Evolutionary conservation across 331 rosid genomes (phyloP).

Genomic region (Rhamnella rubrinervis): DNA sequence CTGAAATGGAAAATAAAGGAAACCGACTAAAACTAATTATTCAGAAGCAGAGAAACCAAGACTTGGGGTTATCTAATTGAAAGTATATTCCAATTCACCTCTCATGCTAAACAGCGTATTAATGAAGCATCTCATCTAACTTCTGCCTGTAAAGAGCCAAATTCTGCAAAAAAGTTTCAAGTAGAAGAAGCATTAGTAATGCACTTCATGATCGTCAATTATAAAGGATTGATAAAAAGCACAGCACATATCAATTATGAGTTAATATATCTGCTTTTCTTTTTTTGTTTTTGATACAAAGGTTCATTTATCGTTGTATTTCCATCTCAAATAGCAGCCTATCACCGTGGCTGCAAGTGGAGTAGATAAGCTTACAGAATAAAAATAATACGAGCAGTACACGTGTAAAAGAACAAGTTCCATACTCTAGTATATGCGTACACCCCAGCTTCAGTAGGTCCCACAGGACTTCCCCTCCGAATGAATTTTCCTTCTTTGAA

Average conservation of each 20-base stretch:
- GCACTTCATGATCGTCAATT: neutral
- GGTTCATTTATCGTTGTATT: no score
- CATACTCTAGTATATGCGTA: slow-evolving; percentile 90
- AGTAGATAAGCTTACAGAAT: neutral
- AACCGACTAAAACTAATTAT: neutral
- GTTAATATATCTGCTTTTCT: no score
- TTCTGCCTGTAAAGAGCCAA: slow-evolving; percentile 85
- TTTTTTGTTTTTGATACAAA: no score
- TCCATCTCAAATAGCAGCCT: no score
- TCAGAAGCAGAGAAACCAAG: slow-evolving; percentile 3
- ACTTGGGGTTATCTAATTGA: slow-evolving; percentile 14
- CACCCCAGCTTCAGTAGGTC: slow-evolving; percentile 94
- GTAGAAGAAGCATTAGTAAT: slow-evolving; percentile 2
- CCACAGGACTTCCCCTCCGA: slow-evolving; percentile 95
- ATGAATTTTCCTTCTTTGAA: slow-evolving; percentile 86
- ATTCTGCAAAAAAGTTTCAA: slow-evolving; percentile 46
- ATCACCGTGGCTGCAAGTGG: neutral
- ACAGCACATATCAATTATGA: no score
- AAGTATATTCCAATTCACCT: slow-evolving; percentile 11
- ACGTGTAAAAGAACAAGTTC: neutral
- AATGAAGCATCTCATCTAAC: slow-evolving; percentile 65
- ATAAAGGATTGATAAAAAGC: neutral
- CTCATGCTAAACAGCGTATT: slow-evolving; percentile 14
- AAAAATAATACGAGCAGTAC: neutral
- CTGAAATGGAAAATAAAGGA: slow-evolving; percentile 16